Conservation (phyloP, 495 filamentous ascomycete genomes). For the Podospora sp. region DNA sequence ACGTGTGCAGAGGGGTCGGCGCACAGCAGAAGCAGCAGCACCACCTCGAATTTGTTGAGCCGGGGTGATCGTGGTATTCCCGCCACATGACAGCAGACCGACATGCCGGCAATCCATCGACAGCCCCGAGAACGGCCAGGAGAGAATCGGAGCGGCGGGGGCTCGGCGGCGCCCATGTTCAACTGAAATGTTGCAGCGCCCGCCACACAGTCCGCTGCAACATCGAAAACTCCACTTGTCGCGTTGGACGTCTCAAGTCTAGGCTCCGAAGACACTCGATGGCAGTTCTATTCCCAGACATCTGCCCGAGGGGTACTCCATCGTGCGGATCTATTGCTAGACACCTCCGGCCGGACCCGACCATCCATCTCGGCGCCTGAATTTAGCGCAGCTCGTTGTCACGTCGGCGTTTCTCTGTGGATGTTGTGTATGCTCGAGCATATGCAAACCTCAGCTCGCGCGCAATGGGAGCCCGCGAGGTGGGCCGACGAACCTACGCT, state of each 20-base stretch:
- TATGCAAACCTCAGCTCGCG: background rate
- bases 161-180: background rate
- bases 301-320: background rate
- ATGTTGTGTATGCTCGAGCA: background rate
- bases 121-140: background rate
- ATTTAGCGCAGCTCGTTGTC: constrained; percentile 10
- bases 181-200: background rate
- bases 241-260: background rate
- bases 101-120: constrained; percentile 3
- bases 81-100: constrained; percentile 12
- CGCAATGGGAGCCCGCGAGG: background rate
- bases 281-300: background rate
- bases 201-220: background rate
- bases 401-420: constrained; percentile 5
- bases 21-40: constrained; percentile 1
- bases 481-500: background rate
- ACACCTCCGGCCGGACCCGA: background rate
- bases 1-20: background rate
- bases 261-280: background rate
- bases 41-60: background rate
- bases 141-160: background rate
- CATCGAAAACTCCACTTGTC: background rate
- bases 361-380: constrained; percentile 8
- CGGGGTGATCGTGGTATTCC: constrained; percentile 12
- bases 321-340: background rate